Conservation (phyloP, 1,139 yeast genomes). For the Taphrina sp. region DNA sequence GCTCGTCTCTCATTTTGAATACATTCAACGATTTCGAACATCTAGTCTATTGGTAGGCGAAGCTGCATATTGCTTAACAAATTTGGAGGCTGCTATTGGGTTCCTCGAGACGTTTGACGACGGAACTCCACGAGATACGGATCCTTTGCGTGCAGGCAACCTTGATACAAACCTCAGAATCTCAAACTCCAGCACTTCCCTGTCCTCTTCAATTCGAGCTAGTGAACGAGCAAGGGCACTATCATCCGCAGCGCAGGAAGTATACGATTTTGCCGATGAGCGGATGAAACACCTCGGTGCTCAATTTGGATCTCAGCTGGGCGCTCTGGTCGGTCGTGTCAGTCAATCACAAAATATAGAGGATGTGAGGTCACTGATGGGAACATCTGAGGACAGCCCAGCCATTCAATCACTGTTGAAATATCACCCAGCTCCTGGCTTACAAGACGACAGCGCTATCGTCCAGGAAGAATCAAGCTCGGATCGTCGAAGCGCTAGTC, state of each 20-base stretch:
- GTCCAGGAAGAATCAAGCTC: too few relatives aligned
- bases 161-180: not conserved
- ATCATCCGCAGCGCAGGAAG: slow-evolving; percentile 30
- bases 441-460: too few relatives aligned
- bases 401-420: too few relatives aligned
- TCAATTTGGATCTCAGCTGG: slow-evolving; percentile 26
- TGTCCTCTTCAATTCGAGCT: slow-evolving; percentile 12
- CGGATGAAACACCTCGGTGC: slow-evolving; percentile 26
- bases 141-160: slow-evolving; percentile 3
- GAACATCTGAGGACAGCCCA: not conserved
- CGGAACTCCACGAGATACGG: not conserved
- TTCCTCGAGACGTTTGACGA: slow-evolving; percentile 49
- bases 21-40: slow-evolving; percentile 58
- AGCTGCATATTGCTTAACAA: slow-evolving; percentile 58
- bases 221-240: slow-evolving; percentile 29
- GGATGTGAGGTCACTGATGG: slow-evolving; percentile 27
- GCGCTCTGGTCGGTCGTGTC: slow-evolving; percentile 21
- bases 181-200: not conserved
- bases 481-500: too few relatives aligned
- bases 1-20: slow-evolving; percentile 53
- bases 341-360: slow-evolving; percentile 21
- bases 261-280: slow-evolving; percentile 29
- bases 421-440: too few relatives aligned
- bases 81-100: slow-evolving; percentile 61
- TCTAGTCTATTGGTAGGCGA: slow-evolving; percentile 51